Base-by-base conservation (phyloP, 352 stramenopile species). In the Phytophthora agathidicida region DNA sequence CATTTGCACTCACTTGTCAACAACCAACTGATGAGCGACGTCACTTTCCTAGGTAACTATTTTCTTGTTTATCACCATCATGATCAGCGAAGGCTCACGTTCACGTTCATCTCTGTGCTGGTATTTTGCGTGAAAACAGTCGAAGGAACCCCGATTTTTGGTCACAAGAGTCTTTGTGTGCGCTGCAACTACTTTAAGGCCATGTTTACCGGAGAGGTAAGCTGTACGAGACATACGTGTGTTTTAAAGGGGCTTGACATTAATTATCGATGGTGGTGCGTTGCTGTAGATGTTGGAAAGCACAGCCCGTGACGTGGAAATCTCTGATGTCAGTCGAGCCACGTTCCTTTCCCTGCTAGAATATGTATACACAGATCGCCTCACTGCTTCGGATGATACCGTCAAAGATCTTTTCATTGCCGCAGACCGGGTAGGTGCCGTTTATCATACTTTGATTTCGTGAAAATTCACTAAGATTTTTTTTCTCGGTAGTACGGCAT, bases 341-440 rank as follows among this genome's bases (percentile, higher is more conserved):
- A 97, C 98, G 26, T 99, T 99, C 61, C 71, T 98, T 30, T 79
- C 96, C 3, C 83, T 99, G 48, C 60, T 99, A 42, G 90, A 98
- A 55, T 99, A 98, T 70, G 67, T 99, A 37, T 99, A 99, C 73
- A 98, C 93, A 20, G 96, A 99, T 67, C 91, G 94, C 50, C 83
- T 98, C 32, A 82, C 95, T 33, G 77, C 89, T 38, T 79, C 79
- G 5, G 72, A 96, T 17, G 89, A 97, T 39, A 77, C 92, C 44
- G 85, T 95, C 7, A 93, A 98, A 63, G 93, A 98, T 44, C 75
- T 99, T 0, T 98, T 98, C 60, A 88, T 98, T 44, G 83, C 89
- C 6, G 88, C 93, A 7, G 93, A 98, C 53, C 73, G 83, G 49
- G 84, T 92, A 59, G 17, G 59, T 55, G 35, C 1, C 27, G 10